Percentiles rank a stretch among this genome's conserved stretches.
These are phyloP conservation scores for Galerina marginata DNA, from an alignment of 768 basidiomycete species.

Conservation along the genomic window DNA sequence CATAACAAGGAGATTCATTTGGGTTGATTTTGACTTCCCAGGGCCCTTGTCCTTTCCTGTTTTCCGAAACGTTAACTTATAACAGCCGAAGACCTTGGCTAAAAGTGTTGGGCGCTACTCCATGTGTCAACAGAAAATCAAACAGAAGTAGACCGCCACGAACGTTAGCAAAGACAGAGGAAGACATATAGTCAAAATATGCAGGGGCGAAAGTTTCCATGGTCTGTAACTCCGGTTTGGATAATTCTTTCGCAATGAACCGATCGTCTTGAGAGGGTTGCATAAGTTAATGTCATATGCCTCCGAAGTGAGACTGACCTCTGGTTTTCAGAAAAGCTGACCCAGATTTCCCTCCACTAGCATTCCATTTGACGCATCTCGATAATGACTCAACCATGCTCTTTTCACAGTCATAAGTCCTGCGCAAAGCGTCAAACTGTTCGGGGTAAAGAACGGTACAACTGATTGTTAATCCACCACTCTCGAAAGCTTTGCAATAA, in stretches of 20 bases:
- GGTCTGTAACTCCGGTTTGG: constrained; percentile 87
- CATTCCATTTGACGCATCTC: constrained; percentile 95
- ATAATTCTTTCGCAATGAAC: constrained; percentile 97
- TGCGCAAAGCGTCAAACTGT: constrained; percentile 92
- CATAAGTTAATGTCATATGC: constrained; percentile 5
- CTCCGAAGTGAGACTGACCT: constrained; percentile 51
- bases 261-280: constrained; percentile 75
- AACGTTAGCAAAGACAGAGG: constrained; percentile 86
- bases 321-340: constrained; percentile 96
- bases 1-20: constrained; percentile 98
- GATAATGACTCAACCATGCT: constrained; percentile 94
- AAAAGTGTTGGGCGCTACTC: constrained; percentile 87
- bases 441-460: constrained; percentile 96
- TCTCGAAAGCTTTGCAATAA: constrained; percentile 74
- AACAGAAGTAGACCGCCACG: constrained; percentile 29
- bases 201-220: constrained; percentile 97
- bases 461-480: constrained; percentile 87
- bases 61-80: constrained; percentile 90
- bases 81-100: constrained; percentile 97
- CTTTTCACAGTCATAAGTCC: constrained; percentile 92
- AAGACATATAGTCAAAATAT: constrained; percentile 98
- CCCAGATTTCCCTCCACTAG: constrained; percentile 94
- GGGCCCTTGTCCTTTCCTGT: constrained; percentile 69
- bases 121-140: constrained; percentile 11
- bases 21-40: constrained; percentile 76